A percentile compares a stretch with the other conserved stretches of the same genome.
Conservation (phyloP, 2,329 filamentous ascomycete species). For the Aspergillus spinulosporus region DNA sequence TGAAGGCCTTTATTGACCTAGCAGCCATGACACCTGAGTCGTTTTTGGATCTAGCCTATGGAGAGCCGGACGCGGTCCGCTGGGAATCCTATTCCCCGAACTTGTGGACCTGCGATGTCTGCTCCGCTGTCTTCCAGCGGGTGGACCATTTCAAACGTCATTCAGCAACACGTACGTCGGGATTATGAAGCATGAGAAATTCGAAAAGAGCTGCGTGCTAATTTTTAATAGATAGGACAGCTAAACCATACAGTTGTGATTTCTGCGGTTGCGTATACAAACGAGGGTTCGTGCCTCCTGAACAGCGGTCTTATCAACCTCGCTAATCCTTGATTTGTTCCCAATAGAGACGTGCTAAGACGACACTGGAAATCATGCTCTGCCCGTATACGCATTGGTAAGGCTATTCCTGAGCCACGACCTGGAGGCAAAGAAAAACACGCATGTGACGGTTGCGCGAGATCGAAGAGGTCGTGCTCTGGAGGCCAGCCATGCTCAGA, state of each 20-base stretch:
- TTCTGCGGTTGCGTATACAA: constrained; percentile 31
- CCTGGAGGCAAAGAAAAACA: constrained; percentile 30
- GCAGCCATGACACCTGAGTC: neutral
- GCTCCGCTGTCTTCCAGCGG: constrained; percentile 28
- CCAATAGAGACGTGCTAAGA: constrained; percentile 27
- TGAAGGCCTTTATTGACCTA: neutral
- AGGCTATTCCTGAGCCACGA: constrained; percentile 25
- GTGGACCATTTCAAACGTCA: constrained; percentile 32
- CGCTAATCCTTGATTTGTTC: constrained; percentile 1
- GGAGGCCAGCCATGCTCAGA: constrained; percentile 27
- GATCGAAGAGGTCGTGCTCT: constrained; percentile 30
- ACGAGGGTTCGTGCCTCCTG: constrained; percentile 25
- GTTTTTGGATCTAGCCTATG: neutral
- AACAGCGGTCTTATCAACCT: neutral
- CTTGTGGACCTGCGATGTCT: constrained; percentile 28
- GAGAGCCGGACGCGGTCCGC: neutral
- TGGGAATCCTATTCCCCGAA: neutral
- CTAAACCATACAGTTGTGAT: constrained; percentile 22
- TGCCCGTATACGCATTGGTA: constrained; percentile 20
- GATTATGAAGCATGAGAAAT: neutral
- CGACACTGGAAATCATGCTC: constrained; percentile 34
- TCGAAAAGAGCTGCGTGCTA: neutral
- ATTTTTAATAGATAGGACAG: constrained; percentile 21
- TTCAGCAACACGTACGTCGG: constrained; percentile 26
- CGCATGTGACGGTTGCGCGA: constrained; percentile 33